A percentile compares a stretch with the other conserved stretches of the same genome.
Conservation (phyloP, 176 grass and related monocot genomes). For the Bolboschoenus planiculmis region DNA sequence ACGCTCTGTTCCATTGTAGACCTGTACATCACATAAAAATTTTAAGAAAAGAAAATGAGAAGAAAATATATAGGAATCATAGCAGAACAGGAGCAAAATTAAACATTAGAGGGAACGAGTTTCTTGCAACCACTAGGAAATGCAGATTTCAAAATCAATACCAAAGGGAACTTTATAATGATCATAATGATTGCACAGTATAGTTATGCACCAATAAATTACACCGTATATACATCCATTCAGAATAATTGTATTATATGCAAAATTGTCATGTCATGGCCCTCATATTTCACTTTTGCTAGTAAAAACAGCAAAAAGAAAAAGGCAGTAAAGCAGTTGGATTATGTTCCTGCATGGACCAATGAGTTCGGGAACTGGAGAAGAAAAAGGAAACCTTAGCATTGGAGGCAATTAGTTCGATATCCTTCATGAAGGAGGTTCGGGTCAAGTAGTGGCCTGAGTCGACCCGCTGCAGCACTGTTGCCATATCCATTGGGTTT, state of each 20-base stretch:
- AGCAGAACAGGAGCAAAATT: neutral
- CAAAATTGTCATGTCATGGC: neutral
- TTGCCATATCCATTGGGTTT: constrained; percentile 93
- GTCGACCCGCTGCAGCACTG: constrained; percentile 83
- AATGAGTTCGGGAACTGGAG: neutral
- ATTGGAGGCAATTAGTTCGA: constrained; percentile 87
- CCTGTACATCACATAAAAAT: constrained; percentile 30
- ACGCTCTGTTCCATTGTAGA: constrained; percentile 86
- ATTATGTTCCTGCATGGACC: neutral
- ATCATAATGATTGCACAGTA: neutral
- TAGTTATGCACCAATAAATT: neutral
- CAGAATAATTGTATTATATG: neutral
- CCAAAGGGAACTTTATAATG: neutral
- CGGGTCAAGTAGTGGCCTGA: constrained; percentile 64
- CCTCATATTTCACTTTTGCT: neutral
- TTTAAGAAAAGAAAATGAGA: constrained; percentile 13
- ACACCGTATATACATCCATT: neutral
- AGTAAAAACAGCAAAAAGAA: constrained; percentile 1
- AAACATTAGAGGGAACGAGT: neutral
- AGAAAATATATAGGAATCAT: neutral
- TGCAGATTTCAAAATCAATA: neutral
- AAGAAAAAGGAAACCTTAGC: constrained; percentile 63
- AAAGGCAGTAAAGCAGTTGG: neutral
- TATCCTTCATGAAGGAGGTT: constrained; percentile 65
- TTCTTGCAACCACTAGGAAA: neutral